Evolutionary conservation across 768 basidiomycete species (phyloP).

Genomic region (Amanita jacksonii): DNA sequence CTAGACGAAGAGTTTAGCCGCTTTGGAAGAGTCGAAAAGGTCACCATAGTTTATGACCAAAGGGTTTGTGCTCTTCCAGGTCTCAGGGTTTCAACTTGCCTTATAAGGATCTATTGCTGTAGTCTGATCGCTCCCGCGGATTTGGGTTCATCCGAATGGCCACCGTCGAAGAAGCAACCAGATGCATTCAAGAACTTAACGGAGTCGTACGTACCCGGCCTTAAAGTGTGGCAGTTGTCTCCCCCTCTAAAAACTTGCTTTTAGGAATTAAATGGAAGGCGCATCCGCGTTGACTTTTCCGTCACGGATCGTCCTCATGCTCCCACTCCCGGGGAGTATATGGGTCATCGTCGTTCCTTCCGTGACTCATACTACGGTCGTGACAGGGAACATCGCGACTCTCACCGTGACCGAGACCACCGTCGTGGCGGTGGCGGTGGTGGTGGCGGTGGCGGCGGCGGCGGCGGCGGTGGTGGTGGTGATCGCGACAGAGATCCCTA

Average conservation of each 20-base stretch:
- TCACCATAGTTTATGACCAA: slow-evolving; percentile 95
- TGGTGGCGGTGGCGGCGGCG: slow-evolving; percentile 30
- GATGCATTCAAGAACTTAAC: slow-evolving; percentile 86
- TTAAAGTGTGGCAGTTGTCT: too few species aligned
- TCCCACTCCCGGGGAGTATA: slow-evolving; percentile 96
- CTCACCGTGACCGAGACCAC: slow-evolving; percentile 45
- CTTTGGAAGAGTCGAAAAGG: slow-evolving; percentile 87
- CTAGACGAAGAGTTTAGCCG: slow-evolving; percentile 90
- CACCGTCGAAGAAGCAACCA: slow-evolving; percentile 75
- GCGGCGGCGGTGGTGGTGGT: slow-evolving; percentile 30
- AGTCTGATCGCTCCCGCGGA: slow-evolving; percentile 94
- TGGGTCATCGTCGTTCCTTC: slow-evolving; percentile 72
- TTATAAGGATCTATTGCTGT: slow-evolving; percentile 11
- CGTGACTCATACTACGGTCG: slow-evolving; percentile 29
- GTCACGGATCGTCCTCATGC: slow-evolving; percentile 91
- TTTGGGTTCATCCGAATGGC: slow-evolving; percentile 98
- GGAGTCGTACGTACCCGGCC: slow-evolving; percentile 60
- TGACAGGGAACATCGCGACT: slow-evolving; percentile 28
- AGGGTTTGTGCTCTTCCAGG: slow-evolving; percentile 46
- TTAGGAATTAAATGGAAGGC: slow-evolving; percentile 89
- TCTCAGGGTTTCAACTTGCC: background rate
- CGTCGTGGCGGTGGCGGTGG: too few species aligned
- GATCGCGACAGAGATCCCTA: slow-evolving; percentile 53
- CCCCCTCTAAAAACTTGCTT: too few species aligned
- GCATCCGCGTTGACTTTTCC: slow-evolving; percentile 95